Evolutionary conservation across 1,284 basidiomycete species (phyloP), one percentile per base, ranked within the genome.

Genomic region (Xerocomus minutiporus): DNA sequence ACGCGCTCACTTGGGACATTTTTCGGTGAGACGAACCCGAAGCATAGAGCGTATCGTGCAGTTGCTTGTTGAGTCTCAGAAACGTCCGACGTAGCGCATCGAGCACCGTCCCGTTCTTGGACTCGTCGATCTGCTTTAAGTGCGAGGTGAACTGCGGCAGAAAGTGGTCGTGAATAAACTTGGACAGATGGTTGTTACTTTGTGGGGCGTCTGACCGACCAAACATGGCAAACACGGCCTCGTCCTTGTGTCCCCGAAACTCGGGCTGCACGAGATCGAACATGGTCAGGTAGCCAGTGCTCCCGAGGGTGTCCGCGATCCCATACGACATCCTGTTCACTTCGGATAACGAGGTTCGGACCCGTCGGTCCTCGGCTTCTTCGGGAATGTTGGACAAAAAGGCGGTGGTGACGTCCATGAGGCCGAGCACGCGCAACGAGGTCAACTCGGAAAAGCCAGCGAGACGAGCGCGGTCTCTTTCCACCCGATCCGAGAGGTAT

Each of bases 221-320:
- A 69, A 99, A 98, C 82, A 99, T 92, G 17, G 94, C 97, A 64
- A 99, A 96, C 26, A 99, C 75, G n/a, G 91, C 93, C 71, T 97
- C 91, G 61, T 86, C 81, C 43, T 83, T 79, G 52, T 77, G 75
- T 34, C 83, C 86, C 8, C 90, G 83, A 73, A 96, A 97, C 58
- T 90, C 81, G 20, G 90, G 88, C n/a, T 93, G 83, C 6, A 96
- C 95, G 23, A 98, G 79, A 69, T 99, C 96, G 59, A 97, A 83
- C 84, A 97, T 93, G 50, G 84, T 89, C 39, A 98, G 79, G 49
- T 84, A 80, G 48, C 91, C 88, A 48, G 82, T 79, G 54, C 76
- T 76, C 32, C 94, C 93, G 35, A 99, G 76, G n/a, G 91, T 91
- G 67, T 99, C 96, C 0, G 96, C 91, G 54, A 99, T 97, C 9